phyloP scores from a whole-genome alignment of 1,284 basidiomycete species.

The Papiliotrema laurentii region DNA sequence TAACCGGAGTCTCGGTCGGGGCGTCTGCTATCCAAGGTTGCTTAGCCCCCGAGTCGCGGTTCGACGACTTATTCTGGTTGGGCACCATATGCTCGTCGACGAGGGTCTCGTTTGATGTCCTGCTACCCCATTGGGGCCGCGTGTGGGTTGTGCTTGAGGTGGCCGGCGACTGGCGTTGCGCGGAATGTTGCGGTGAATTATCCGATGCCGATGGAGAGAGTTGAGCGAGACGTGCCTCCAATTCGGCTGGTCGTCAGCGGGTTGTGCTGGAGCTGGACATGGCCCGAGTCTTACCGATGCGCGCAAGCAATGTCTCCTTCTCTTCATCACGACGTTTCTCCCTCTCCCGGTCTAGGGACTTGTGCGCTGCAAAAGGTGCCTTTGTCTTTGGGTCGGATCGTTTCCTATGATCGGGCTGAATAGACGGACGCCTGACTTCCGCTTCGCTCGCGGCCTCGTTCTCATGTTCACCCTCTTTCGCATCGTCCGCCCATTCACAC shows the following conservation, averaged over 20 bases:
- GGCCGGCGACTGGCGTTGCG: background rate
- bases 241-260: slow-evolving; percentile 24
- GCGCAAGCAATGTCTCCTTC: slow-evolving; percentile 22
- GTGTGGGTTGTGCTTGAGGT: background rate
- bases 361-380: slow-evolving; percentile 1
- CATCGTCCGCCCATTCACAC: slow-evolving; percentile 35
- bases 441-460: background rate
- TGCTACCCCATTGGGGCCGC: background rate
- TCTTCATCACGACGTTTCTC: slow-evolving; percentile 25
- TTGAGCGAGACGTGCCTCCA: slow-evolving; percentile 28
- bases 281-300: slow-evolving; percentile 18
- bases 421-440: too few species aligned
- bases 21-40: background rate
- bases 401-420: slow-evolving; percentile 8
- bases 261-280: background rate
- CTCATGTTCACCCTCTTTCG: background rate
- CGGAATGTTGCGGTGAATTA: background rate
- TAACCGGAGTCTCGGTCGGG: background rate
- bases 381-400: background rate
- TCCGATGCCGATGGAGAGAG: slow-evolving; percentile 20
- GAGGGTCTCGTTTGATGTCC: background rate
- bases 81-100: background rate
- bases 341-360: slow-evolving; percentile 16
- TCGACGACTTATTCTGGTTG: background rate
- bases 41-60: background rate